Evolutionary conservation across 2,329 filamentous ascomycete species (phyloP).

Genomic region (Boeremia lycopersici): DNA sequence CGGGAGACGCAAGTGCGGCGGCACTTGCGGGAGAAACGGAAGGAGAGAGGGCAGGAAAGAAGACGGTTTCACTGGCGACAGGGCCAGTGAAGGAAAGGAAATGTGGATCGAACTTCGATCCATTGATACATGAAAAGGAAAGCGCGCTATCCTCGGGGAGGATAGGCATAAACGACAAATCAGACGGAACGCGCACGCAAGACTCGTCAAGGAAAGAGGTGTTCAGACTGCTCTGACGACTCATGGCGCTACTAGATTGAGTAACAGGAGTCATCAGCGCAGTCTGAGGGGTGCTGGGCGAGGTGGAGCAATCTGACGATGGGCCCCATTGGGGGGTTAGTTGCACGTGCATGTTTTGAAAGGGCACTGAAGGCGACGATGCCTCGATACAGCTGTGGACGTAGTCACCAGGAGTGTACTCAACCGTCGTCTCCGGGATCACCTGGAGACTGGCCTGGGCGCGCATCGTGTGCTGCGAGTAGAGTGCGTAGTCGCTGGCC

Average conservation of each 20-base stretch:
- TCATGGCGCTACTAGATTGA: conserved; percentile 50
- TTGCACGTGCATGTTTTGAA: conserved; percentile 32
- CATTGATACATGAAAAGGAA: conserved; percentile 43
- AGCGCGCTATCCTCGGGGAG: conserved; percentile 43
- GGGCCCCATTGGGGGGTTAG: conserved; percentile 45
- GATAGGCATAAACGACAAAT: conserved; percentile 45
- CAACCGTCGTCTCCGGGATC: conserved; percentile 39
- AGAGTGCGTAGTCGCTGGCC: conserved; percentile 41
- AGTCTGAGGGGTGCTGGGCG: conserved; percentile 46
- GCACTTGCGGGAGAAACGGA: conserved; percentile 42
- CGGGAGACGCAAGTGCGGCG: conserved; percentile 40
- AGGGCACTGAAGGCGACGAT: conserved; percentile 28
- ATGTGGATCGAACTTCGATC: conserved; percentile 42
- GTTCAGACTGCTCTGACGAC: conserved; percentile 53
- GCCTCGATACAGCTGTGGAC: conserved; percentile 39
- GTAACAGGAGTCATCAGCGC: conserved; percentile 48
- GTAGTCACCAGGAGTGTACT: conserved; percentile 48
- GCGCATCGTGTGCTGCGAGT: conserved; percentile 30
- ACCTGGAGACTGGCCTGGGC: conserved; percentile 31
- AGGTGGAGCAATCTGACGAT: conserved; percentile 41
- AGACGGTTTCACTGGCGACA: conserved; percentile 44
- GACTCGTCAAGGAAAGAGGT: conserved; percentile 47
- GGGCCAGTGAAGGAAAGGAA: conserved; percentile 42
- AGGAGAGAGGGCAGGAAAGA: conserved; percentile 39
- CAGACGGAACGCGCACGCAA: conserved; percentile 50